Conservation (phyloP, 2,329 filamentous ascomycete genomes). For the Tolypocladium tundrense region DNA sequence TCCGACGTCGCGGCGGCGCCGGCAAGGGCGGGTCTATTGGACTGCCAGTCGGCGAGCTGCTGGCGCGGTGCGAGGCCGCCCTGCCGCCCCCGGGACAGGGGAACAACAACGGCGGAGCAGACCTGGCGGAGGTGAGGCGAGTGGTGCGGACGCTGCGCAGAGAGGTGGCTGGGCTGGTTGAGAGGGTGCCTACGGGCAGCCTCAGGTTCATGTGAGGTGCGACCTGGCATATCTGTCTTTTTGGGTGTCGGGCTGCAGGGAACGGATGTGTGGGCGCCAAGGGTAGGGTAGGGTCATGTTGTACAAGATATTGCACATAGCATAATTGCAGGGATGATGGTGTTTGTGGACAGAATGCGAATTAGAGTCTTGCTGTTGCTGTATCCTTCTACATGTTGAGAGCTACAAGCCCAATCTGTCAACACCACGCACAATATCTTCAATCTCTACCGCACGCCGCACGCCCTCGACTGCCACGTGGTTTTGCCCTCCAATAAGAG, state of each 20-base stretch:
- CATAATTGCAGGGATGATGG: constrained; percentile 1
- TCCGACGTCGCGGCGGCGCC: constrained; percentile 34
- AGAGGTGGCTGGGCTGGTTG: constrained; percentile 32
- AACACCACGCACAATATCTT: not conserved
- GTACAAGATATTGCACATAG: constrained; percentile 3
- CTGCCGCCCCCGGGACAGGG: constrained; percentile 28
- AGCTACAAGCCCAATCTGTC: not conserved
- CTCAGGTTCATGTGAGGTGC: constrained; percentile 33
- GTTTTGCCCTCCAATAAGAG: constrained; percentile 41
- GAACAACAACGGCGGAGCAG: constrained; percentile 33
- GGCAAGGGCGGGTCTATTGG: constrained; percentile 28
- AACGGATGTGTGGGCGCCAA: not conserved
- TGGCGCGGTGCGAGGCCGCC: constrained; percentile 38
- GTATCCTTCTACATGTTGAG: too few species aligned
- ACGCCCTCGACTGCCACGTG: constrained; percentile 44
- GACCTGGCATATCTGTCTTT: not conserved
- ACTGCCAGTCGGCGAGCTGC: constrained; percentile 37
- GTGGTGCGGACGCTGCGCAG: constrained; percentile 31
- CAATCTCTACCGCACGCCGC: constrained; percentile 24
- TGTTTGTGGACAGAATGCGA: not conserved
- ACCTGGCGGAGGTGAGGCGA: constrained; percentile 32
- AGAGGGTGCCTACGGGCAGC: constrained; percentile 30
- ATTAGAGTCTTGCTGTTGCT: too few species aligned
- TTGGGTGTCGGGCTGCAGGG: not conserved
- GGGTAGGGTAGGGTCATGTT: constrained; percentile 3